Conservation (phyloP, 129 eudicot genomes). For the Gnaphalium uliginosum region DNA sequence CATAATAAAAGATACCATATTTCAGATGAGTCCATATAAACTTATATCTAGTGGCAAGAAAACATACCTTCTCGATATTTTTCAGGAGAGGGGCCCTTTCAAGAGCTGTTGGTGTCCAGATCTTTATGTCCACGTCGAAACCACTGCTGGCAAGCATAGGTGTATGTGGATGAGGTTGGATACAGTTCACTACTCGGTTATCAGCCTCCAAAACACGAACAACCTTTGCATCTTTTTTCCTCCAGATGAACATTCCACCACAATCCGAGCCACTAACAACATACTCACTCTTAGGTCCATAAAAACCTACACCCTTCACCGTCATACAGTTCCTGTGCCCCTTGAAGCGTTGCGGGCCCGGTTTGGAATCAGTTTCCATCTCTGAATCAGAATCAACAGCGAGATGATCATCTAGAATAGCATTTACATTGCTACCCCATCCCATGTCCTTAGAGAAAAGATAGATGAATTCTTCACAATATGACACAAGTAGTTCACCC, state of each 20-base stretch:
- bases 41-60: not conserved
- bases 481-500: not conserved
- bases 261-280: not conserved
- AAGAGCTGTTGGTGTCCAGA: not conserved
- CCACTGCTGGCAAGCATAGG: slow-evolving; percentile 1
- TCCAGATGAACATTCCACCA: not conserved
- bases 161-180: not conserved
- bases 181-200: not conserved
- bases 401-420: not conserved
- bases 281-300: not conserved
- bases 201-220: not conserved
- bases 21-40: not conserved
- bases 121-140: not conserved
- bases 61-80: not conserved
- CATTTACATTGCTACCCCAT: not conserved
- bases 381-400: not conserved
- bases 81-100: not conserved
- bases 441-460: not conserved
- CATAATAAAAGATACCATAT: not conserved
- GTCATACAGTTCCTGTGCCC: not conserved
- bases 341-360: not conserved
- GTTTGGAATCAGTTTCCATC: not conserved
- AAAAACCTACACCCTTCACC: not conserved
- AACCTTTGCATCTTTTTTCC: not conserved
- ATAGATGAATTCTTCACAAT: not conserved